A percentile compares a stretch with the other conserved stretches of the same genome.
Evolutionary conservation across 345 rosid genomes (phyloP).

Genomic region (Citropsis articulata): DNA sequence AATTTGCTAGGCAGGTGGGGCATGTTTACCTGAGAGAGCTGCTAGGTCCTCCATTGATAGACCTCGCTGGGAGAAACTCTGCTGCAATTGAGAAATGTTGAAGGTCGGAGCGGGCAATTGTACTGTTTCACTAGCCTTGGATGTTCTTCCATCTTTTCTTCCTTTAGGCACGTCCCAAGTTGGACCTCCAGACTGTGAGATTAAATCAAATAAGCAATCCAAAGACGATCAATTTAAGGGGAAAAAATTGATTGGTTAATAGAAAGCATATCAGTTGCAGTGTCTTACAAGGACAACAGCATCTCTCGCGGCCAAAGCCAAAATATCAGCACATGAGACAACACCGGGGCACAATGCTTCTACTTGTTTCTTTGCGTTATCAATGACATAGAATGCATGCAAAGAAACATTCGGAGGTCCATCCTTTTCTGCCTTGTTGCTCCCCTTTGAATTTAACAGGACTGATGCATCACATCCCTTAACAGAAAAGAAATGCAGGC

Average conservation of each 20-base stretch:
- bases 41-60: conserved; percentile 40
- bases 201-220: not conserved
- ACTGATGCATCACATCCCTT: conserved; percentile 51
- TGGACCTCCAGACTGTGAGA: conserved; percentile 46
- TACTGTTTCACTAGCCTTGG: conserved; percentile 39
- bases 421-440: conserved; percentile 45
- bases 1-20: no score
- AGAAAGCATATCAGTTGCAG: not conserved
- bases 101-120: conserved; percentile 41
- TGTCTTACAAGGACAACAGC: conserved; percentile 39
- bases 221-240: not conserved
- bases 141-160: conserved; percentile 48
- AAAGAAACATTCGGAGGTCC: conserved; percentile 39
- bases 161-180: conserved; percentile 51
- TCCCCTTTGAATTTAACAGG: conserved; percentile 33
- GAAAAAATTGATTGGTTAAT: not conserved
- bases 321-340: conserved; percentile 48
- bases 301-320: conserved; percentile 52
- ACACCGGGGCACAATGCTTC: conserved; percentile 43
- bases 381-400: conserved; percentile 48
- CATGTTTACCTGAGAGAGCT: conserved; percentile 41
- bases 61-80: conserved; percentile 44
- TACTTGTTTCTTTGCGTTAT: conserved; percentile 38
- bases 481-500: not conserved
- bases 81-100: conserved; percentile 42